Percentiles rank a stretch among this genome's conserved stretches.
These are phyloP conservation scores for Heterobasidion occidentale DNA, from an alignment of 1,284 basidiomycete species.

Conservation along the genomic window DNA sequence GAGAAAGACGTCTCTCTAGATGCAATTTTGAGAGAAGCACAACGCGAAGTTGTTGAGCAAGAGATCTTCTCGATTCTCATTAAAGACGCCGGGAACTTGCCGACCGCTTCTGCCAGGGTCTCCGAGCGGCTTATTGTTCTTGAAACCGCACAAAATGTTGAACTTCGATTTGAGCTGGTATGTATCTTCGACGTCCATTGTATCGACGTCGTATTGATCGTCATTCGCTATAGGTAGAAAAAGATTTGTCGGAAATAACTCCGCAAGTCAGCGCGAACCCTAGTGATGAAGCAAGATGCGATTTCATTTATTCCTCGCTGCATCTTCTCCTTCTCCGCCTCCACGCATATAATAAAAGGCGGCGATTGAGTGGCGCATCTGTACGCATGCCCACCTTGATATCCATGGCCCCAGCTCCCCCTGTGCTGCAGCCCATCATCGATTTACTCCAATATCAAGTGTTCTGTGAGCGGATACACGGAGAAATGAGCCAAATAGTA, in stretches of 20 bases:
- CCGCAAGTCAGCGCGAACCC: constrained; percentile 19
- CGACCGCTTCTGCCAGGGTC: constrained; percentile 65
- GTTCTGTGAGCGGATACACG: constrained; percentile 55
- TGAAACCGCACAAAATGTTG: constrained; percentile 61
- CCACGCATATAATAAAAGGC: constrained; percentile 43
- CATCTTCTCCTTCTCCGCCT: constrained; percentile 58
- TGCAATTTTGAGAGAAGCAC: constrained; percentile 44
- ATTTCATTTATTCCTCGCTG: constrained; percentile 60
- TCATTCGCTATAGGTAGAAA: constrained; percentile 4
- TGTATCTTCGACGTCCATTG: constrained; percentile 12
- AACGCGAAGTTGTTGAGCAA: constrained; percentile 67
- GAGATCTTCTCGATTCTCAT: constrained; percentile 70
- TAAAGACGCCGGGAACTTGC: constrained; percentile 60
- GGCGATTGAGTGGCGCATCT: constrained; percentile 33
- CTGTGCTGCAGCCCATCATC: constrained; percentile 56
- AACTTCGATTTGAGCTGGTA: constrained; percentile 64
- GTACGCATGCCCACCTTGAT: constrained; percentile 14
- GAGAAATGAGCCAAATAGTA: constrained; percentile 46
- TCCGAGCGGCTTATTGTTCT: constrained; percentile 68
- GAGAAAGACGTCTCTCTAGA: constrained; percentile 36
- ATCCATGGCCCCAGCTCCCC: constrained; percentile 20
- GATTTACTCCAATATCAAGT: constrained; percentile 70
- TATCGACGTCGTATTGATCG: constrained; percentile 5
- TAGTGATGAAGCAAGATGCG: constrained; percentile 38
- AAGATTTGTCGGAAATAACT: neutral